These are phyloP conservation scores for Encephalitozoon romaleae DNA, from an alignment of 371 early-diverging fungal genomes.

Conservation along the genomic window DNA sequence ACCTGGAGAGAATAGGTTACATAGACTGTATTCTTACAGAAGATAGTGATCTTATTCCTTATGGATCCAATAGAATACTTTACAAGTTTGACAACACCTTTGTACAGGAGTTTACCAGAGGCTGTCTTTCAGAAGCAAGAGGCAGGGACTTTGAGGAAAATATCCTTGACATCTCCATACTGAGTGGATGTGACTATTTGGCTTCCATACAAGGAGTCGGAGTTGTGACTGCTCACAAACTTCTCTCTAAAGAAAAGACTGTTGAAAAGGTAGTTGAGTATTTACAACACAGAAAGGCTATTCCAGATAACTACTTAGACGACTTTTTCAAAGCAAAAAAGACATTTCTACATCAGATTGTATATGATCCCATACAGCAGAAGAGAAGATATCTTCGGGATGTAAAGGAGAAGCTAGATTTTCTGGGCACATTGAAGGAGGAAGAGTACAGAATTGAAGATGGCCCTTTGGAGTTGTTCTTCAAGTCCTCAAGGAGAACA, in stretches of 20 bases:
- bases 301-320: conserved; percentile 44
- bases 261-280: conserved; percentile 39
- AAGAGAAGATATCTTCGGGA: conserved; percentile 41
- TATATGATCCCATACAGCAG: conserved; percentile 52
- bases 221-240: conserved; percentile 69
- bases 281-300: conserved; percentile 24
- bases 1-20: conserved; percentile 66
- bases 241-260: conserved; percentile 60
- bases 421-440: conserved; percentile 44
- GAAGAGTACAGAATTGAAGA: conserved; percentile 12
- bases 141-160: conserved; percentile 47
- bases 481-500: not conserved
- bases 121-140: conserved; percentile 31
- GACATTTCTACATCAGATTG: conserved; percentile 59
- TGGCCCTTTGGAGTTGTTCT: not conserved
- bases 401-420: not conserved
- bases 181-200: conserved; percentile 90
- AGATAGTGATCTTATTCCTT: conserved; percentile 87
- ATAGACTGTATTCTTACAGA: conserved; percentile 79
- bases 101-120: conserved; percentile 45
- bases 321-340: conserved; percentile 45
- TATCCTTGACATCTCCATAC: conserved; percentile 78
- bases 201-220: conserved; percentile 74
- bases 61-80: conserved; percentile 67
- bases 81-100: conserved; percentile 53